phyloP scores from a whole-genome alignment of 768 basidiomycete species.

The Russula sp. region DNA sequence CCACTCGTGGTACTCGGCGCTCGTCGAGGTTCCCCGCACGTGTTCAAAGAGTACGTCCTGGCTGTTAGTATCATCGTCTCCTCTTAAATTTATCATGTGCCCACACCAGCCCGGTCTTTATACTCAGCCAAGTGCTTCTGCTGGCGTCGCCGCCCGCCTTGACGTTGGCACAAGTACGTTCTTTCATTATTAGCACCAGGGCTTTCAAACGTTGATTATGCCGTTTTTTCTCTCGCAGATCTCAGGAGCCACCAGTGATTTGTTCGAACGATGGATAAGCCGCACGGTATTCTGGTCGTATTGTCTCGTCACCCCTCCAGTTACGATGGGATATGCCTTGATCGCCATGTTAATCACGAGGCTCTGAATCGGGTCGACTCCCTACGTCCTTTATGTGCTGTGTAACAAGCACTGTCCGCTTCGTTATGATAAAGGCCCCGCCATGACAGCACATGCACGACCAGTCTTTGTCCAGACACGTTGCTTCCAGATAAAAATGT shows the following conservation, averaged over 20 bases:
- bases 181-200: background rate
- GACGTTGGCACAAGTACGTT: conserved; percentile 54
- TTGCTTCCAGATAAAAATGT: background rate
- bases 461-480: background rate
- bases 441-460: background rate
- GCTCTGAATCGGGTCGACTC: conserved; percentile 36
- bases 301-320: conserved; percentile 80
- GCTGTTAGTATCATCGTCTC: conserved; percentile 10
- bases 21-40: conserved; percentile 51
- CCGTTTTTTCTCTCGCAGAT: conserved; percentile 45
- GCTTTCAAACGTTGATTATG: conserved; percentile 32
- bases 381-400: too few species aligned
- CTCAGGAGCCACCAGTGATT: conserved; percentile 79
- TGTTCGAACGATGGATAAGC: conserved; percentile 87
- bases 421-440: background rate
- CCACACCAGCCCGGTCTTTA: conserved; percentile 69
- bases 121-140: conserved; percentile 80
- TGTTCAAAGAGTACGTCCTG: conserved; percentile 73
- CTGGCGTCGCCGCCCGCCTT: conserved; percentile 79
- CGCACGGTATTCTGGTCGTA: conserved; percentile 93
- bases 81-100: conserved; percentile 5
- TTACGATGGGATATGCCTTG: conserved; percentile 74
- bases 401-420: background rate
- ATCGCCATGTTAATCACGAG: conserved; percentile 63
- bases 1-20: conserved; percentile 70